phyloP scores from a whole-genome alignment of 2,329 filamentous ascomycete species.

The Phoma herbarum region DNA sequence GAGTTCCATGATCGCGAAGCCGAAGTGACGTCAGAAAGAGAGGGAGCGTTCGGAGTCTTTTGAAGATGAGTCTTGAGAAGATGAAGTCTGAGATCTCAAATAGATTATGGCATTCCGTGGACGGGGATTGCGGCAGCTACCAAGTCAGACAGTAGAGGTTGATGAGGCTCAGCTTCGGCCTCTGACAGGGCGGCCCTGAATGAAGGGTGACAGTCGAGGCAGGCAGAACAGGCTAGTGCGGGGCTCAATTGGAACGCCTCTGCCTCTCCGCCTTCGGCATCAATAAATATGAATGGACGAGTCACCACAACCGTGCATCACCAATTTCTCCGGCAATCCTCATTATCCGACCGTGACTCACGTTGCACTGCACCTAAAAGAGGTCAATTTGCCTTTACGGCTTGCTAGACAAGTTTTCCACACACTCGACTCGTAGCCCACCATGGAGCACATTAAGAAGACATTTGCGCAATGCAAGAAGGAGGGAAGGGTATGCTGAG shows the following conservation, averaged over 20 bases:
- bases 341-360: conserved; percentile 20
- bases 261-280: conserved; percentile 30
- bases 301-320: conserved; percentile 19
- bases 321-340: conserved; percentile 16
- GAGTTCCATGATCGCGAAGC: conserved; percentile 5
- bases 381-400: conserved; percentile 21
- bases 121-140: background rate
- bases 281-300: conserved; percentile 26
- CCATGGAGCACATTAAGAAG: conserved; percentile 60
- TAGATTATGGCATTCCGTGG: background rate
- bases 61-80: too few species aligned
- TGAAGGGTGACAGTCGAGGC: conserved; percentile 11
- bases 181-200: conserved; percentile 7
- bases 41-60: background rate
- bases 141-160: background rate
- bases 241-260: conserved; percentile 24
- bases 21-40: conserved; percentile 15
- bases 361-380: conserved; percentile 15
- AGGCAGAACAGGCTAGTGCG: conserved; percentile 23
- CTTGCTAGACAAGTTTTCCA: conserved; percentile 14
- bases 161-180: conserved; percentile 1
- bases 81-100: background rate
- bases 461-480: conserved; percentile 61
- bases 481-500: conserved; percentile 54
- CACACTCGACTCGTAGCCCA: conserved; percentile 12